phyloP scores from a whole-genome alignment of 192 early-diverging fungal species.

The Gigaspora rosea region DNA sequence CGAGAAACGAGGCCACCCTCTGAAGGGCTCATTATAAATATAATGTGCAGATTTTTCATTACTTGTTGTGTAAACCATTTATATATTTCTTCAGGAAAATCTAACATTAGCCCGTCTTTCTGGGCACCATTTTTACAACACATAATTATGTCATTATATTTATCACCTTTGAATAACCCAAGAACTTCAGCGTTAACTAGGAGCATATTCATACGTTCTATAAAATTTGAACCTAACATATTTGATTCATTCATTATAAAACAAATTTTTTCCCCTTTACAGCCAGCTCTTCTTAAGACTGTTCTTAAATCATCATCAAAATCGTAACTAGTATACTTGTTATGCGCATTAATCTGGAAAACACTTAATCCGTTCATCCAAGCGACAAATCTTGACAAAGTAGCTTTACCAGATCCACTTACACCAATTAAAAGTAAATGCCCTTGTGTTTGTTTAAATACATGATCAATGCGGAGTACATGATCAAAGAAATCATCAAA shows the following conservation, averaged over 20 bases:
- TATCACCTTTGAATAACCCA: slow-evolving; percentile 98
- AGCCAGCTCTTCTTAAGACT: slow-evolving; percentile 88
- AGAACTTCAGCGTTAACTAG: slow-evolving; percentile 98
- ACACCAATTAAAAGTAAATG: slow-evolving; percentile 98
- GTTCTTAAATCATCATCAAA: slow-evolving; percentile 97
- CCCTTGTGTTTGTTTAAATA: slow-evolving; percentile 97
- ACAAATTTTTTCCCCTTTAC: slow-evolving; percentile 89
- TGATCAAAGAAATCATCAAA: slow-evolving; percentile 99
- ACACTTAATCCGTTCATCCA: slow-evolving; percentile 99
- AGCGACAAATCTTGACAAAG: slow-evolving; percentile 96
- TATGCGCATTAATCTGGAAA: slow-evolving; percentile 98
- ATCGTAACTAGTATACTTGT: slow-evolving; percentile 91
- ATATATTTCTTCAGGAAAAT: slow-evolving; percentile 93
- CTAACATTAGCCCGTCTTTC: slow-evolving; percentile 90
- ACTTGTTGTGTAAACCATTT: slow-evolving; percentile 98
- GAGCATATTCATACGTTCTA: slow-evolving; percentile 99
- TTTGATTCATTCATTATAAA: slow-evolving; percentile 99
- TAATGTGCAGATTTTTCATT: slow-evolving; percentile 95
- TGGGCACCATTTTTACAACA: slow-evolving; percentile 92
- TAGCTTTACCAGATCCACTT: slow-evolving; percentile 97
- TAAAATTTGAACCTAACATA: slow-evolving; percentile 92
- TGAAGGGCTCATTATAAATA: slow-evolving; percentile 99
- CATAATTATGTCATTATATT: slow-evolving; percentile 91
- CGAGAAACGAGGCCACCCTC: slow-evolving; percentile 86
- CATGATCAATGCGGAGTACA: slow-evolving; percentile 96